These are phyloP conservation scores for Lolium perenne DNA, from an alignment of 176 grass and related monocot species.

Conservation along the genomic window DNA sequence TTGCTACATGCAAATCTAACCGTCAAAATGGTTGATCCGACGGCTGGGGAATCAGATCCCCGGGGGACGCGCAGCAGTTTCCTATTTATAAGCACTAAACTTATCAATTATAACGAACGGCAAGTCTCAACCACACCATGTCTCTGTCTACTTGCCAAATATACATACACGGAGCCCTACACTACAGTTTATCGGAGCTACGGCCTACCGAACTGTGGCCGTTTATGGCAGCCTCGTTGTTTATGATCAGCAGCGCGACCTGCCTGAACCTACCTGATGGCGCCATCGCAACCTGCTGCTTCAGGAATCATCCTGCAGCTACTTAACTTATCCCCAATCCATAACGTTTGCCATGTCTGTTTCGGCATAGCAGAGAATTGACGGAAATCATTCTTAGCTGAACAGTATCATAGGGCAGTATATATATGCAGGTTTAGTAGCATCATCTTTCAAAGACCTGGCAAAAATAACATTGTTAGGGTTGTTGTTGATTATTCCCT, in stretches of 20 bases:
- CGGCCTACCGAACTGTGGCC: conserved; percentile 41
- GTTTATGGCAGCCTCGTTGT: conserved; percentile 16
- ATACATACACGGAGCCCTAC: background rate
- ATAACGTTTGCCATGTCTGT: background rate
- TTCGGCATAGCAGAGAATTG: conserved; percentile 4
- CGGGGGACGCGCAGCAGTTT: too few relatives aligned
- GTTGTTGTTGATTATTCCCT: background rate
- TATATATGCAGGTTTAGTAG: background rate
- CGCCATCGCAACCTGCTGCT: conserved; percentile 9
- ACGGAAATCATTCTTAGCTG: background rate
- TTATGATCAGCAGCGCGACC: background rate
- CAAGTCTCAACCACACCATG: conserved; percentile 39
- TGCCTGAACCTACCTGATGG: conserved; percentile 26
- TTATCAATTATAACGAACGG: conserved; percentile 18
- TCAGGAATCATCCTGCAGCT: background rate
- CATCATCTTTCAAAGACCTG: background rate
- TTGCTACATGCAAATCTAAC: too few relatives aligned
- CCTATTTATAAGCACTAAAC: too few relatives aligned
- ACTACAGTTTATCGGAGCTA: background rate
- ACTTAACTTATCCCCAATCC: background rate
- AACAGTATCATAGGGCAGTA: background rate
- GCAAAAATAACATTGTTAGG: conserved; percentile 9
- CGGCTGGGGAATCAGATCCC: too few relatives aligned
- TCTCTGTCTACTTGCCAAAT: background rate
- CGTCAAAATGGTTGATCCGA: too few relatives aligned